Base-by-base conservation (phyloP, 1,284 basidiomycete species). In the Trametes sp. region DNA sequence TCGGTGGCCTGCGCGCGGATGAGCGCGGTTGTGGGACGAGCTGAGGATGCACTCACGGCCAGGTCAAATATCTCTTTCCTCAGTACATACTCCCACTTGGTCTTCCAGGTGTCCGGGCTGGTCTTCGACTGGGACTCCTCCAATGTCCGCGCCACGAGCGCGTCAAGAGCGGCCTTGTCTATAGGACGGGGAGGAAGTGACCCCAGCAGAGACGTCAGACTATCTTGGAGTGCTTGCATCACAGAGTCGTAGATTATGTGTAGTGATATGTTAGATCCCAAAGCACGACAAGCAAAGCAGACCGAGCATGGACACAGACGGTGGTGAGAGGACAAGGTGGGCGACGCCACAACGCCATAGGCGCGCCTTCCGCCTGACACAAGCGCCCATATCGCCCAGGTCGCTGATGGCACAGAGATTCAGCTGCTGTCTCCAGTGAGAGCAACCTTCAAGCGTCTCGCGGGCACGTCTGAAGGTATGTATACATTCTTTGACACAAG, bases 61-160 rank as follows among this genome's bases (percentile, higher is more conserved):
- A 92, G 79, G 23, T 77, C 77, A 70, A 90, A 89, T 38, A 92
- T 80, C 72, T 89, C 87, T 64, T 85, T 85, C 76, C 84, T 86
- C 44, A 93, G 76, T 45, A 87, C 76, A 68, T 84, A 85, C 70
- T 93, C 91, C 91, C 91, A 93, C 69, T 86, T 86, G 48, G 80
- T 84, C 74, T 85, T 88, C 63, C 83, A 76, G 62, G 84, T 87
- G 56, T 92, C 90, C 11, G 79, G 71, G 4, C 84, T 82, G 2
- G 79, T 75, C 46, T 77, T 80, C 0, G 66, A 62, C 29, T 73
- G 65, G 11, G 61, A 71, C 45, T 77, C 78, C 0, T 83, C 77
- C n/a, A 91, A 70, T 2, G 81, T 80, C 41, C 77, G 75, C 29
- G 74, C 73, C 2, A 91, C 87, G 2, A 85, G 76, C 24, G 77